Base-by-base conservation (phyloP, 805 yeast genomes). In the Metschnikowia peoriensis region DNA sequence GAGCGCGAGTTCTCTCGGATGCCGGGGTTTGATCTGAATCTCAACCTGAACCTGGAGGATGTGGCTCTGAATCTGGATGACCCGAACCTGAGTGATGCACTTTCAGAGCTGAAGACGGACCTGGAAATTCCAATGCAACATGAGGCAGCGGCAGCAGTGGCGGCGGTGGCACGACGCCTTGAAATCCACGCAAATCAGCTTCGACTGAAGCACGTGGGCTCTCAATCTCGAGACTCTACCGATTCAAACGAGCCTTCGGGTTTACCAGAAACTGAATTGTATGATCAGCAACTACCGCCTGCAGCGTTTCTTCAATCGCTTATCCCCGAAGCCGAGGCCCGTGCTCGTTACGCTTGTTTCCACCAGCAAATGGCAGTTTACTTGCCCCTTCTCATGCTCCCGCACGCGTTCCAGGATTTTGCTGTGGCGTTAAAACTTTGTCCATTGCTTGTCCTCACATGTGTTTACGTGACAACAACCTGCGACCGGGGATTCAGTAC, bases 331-430 rank as follows among this genome's bases (percentile, higher is more conserved):
- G 66, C 67, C 6, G 77, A 73, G 35, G 70, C 78, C 1, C 61
- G 62, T 28, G 50, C 54, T 12, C 66, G 79, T 55, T 72, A 62
- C 49, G 54, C 61, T 7, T 65, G 57, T 46, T 81, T 80, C 54
- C 58, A 69, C 12, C 45, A 65, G 7, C 69, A 73, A 11, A 67
- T 80, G 65, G 59, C 77, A 14, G 67, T 73, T 11, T 78, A 67
- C 60, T 81, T 80, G 73, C 85, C 85, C 8, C 69, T 78, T 41
- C 66, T 78, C 3, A 69, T 80, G 14, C 62, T 80, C 32, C 76
- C 83, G 2, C 15, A 49, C 10, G 50, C 54, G 7, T 51, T 66
- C 15, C 68, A 68, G 32, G 65, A 71, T 14, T 79, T 72, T 54
- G 75, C 78, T 15, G 69, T 68, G 61, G 55, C 79, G 16, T 44